Percentiles rank a stretch among this genome's conserved stretches.
These are phyloP conservation scores for Blastobotrys terrestris DNA, from an alignment of 805 yeast species.

Conservation along the genomic window DNA sequence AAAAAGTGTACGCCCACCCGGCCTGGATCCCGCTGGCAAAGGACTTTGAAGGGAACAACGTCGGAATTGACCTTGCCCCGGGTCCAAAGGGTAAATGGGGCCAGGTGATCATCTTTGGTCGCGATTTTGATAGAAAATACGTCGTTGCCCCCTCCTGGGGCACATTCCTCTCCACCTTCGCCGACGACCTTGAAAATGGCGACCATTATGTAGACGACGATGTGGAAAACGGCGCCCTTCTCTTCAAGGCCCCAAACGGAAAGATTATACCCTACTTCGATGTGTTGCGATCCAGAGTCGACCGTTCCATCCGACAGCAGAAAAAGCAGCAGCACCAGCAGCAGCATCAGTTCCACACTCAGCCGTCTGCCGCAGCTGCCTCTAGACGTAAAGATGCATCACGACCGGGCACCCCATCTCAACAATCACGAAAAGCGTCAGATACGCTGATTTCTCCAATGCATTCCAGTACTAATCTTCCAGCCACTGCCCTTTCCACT, in stretches of 20 bases:
- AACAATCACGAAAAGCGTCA: slow-evolving; percentile 1
- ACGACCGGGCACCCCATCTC: slow-evolving; percentile 4
- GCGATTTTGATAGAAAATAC: slow-evolving; percentile 87
- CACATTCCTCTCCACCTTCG: slow-evolving; percentile 73
- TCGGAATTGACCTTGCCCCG: slow-evolving; percentile 83
- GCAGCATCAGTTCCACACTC: slow-evolving; percentile 6
- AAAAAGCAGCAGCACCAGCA: slow-evolving; percentile 5
- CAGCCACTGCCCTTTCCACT: slow-evolving; percentile 9
- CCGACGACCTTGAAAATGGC: slow-evolving; percentile 82
- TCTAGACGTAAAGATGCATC: not conserved
- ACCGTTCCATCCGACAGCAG: slow-evolving; percentile 20
- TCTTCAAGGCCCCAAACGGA: slow-evolving; percentile 59
- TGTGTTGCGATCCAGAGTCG: slow-evolving; percentile 42
- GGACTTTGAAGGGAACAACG: slow-evolving; percentile 85
- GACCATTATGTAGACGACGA: slow-evolving; percentile 66
- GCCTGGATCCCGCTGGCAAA: slow-evolving; percentile 89
- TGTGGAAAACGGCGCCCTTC: slow-evolving; percentile 50
- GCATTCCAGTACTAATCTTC: slow-evolving; percentile 14
- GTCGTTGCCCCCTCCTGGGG: slow-evolving; percentile 87
- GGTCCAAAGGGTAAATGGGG: slow-evolving; percentile 79
- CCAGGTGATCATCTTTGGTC: slow-evolving; percentile 87
- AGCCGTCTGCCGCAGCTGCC: slow-evolving; percentile 9
- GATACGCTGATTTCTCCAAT: slow-evolving; percentile 13
- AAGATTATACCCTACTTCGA: slow-evolving; percentile 65
- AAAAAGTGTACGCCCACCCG: slow-evolving; percentile 77